These are phyloP conservation scores for Carex littledalei DNA, from an alignment of 176 grass and related monocot species.

Conservation along the genomic window DNA sequence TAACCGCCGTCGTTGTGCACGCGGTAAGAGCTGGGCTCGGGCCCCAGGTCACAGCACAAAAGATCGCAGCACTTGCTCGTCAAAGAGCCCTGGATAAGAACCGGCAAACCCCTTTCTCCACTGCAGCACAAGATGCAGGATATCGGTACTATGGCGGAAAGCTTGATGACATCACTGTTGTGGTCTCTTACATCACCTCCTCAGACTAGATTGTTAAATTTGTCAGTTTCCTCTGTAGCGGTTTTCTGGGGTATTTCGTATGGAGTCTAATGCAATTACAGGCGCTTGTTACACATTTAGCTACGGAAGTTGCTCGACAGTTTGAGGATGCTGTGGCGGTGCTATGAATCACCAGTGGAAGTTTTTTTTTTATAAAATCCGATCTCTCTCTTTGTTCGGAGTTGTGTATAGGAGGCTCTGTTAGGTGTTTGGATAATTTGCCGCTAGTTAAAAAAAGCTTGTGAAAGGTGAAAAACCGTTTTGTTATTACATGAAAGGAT, in stretches of 20 bases:
- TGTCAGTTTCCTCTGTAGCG: background rate
- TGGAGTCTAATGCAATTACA: background rate
- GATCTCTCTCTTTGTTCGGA: background rate
- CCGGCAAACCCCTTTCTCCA: slow-evolving; percentile 75
- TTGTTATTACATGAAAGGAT: background rate
- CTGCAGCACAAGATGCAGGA: slow-evolving; percentile 89
- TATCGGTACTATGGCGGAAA: slow-evolving; percentile 92
- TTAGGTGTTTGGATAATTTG: slow-evolving; percentile 8
- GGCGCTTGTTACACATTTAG: background rate
- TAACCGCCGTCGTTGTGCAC: slow-evolving; percentile 74
- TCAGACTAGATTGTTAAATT: slow-evolving; percentile 1
- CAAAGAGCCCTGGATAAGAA: slow-evolving; percentile 80
- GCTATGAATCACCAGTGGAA: background rate
- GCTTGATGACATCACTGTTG: slow-evolving; percentile 86
- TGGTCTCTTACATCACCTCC: slow-evolving; percentile 65
- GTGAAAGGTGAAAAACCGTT: background rate
- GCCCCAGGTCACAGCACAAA: slow-evolving; percentile 69
- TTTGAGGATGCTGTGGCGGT: background rate
- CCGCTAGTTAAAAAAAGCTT: background rate
- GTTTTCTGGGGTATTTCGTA: background rate
- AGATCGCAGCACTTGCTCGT: slow-evolving; percentile 87
- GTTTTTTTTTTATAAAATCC: background rate
- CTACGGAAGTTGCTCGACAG: background rate
- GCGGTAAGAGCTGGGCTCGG: slow-evolving; percentile 53
- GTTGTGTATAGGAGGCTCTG: slow-evolving; percentile 14